Evolutionary conservation across 331 rosid species (phyloP).

Genomic region (Spiraea crenata): DNA sequence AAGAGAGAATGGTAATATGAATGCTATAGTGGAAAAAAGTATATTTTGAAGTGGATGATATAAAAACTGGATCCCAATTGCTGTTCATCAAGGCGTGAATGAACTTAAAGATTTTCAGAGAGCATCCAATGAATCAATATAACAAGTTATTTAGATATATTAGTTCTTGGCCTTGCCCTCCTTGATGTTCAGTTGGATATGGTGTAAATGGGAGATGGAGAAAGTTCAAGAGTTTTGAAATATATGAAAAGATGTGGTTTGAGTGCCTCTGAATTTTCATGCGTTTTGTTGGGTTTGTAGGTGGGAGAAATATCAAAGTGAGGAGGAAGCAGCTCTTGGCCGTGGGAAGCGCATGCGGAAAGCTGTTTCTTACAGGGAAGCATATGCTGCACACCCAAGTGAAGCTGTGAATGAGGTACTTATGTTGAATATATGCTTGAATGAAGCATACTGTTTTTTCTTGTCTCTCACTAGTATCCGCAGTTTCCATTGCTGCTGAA

Average conservation of each 20-base stretch:
- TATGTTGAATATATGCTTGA: constrained; percentile 24
- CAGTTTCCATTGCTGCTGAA: constrained; percentile 13
- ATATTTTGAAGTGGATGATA: background rate
- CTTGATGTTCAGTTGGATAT: background rate
- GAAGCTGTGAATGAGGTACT: constrained; percentile 81
- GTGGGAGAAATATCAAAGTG: constrained; percentile 97
- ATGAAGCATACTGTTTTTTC: constrained; percentile 19
- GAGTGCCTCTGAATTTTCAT: constrained; percentile 5
- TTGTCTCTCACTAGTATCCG: constrained; percentile 10
- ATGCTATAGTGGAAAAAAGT: background rate
- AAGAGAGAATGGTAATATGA: background rate
- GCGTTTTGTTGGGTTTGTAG: constrained; percentile 45
- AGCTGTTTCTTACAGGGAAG: constrained; percentile 97
- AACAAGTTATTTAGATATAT: too few species aligned
- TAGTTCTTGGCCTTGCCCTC: background rate
- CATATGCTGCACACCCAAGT: constrained; percentile 76
- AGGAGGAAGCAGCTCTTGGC: constrained; percentile 98
- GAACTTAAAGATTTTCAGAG: background rate
- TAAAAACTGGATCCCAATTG: background rate
- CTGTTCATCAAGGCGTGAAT: background rate
- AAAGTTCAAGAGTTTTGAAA: too few species aligned
- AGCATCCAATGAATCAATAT: background rate
- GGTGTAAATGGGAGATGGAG: background rate
- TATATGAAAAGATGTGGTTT: background rate
- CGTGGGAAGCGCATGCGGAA: constrained; percentile 96